phyloP scores from a whole-genome alignment of 176 grass and related monocot species.

The Oryza glaberrima region DNA sequence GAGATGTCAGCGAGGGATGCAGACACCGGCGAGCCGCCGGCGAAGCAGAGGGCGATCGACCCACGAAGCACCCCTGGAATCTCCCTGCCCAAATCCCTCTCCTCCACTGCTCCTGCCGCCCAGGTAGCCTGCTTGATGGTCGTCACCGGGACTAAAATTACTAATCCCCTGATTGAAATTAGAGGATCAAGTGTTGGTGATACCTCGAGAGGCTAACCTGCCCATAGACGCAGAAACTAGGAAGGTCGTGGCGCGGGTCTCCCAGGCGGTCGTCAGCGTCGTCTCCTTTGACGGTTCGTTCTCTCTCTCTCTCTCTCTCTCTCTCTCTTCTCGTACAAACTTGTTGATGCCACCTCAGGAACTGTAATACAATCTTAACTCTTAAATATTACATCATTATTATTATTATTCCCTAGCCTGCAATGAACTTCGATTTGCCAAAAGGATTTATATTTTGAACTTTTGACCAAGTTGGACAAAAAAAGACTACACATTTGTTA shows the following conservation, averaged over 20 bases:
- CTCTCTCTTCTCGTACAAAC: neutral
- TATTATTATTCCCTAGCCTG: too few species aligned
- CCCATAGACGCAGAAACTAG: neutral
- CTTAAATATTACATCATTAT: too few species aligned
- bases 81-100: neutral
- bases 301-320: neutral
- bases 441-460: too few species aligned
- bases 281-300: neutral
- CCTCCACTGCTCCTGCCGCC: neutral
- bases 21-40: neutral
- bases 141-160: neutral
- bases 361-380: too few species aligned
- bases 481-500: too few species aligned
- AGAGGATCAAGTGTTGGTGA: neutral
- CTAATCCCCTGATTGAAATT: neutral
- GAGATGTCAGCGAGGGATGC: neutral
- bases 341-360: neutral
- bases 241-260: neutral
- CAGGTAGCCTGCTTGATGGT: too few species aligned
- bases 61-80: slow-evolving; percentile 4
- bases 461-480: too few species aligned
- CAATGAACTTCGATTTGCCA: too few species aligned
- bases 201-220: slow-evolving; percentile 27
- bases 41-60: neutral
- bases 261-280: neutral